Percentiles rank a stretch among this genome's conserved stretches.
Evolutionary conservation across 2,329 filamentous ascomycete genomes (phyloP).

Genomic region (Metarhizium album): DNA sequence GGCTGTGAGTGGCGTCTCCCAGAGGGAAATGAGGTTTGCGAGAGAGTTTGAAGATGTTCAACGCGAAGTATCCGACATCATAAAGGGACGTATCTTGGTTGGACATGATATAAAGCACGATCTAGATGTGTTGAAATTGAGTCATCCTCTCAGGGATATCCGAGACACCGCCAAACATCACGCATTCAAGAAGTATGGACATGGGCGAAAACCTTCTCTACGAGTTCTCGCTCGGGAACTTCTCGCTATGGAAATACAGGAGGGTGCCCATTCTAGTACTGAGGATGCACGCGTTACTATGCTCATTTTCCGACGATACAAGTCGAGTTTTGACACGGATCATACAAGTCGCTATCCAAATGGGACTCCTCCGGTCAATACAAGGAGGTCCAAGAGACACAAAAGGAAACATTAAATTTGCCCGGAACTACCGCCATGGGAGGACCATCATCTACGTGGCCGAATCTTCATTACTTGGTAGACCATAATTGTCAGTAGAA

Average conservation of each 20-base stretch:
- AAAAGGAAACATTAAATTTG: conserved; percentile 1
- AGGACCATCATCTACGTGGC: neutral
- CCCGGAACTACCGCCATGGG: neutral
- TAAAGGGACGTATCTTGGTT: conserved; percentile 63
- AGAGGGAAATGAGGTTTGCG: conserved; percentile 59
- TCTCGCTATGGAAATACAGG: conserved; percentile 51
- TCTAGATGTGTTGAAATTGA: conserved; percentile 64
- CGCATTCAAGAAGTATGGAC: conserved; percentile 58
- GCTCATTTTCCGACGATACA: conserved; percentile 75
- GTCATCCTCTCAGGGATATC: conserved; percentile 66
- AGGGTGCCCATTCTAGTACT: conserved; percentile 53
- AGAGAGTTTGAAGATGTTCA: conserved; percentile 70
- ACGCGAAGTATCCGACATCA: conserved; percentile 53
- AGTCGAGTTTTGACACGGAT: conserved; percentile 75
- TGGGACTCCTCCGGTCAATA: conserved; percentile 9
- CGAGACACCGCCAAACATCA: conserved; percentile 75
- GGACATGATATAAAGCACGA: conserved; percentile 79
- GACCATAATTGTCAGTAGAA: neutral
- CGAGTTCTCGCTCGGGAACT: conserved; percentile 45
- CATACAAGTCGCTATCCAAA: conserved; percentile 55
- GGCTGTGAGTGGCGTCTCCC: conserved; percentile 68
- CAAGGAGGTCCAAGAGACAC: conserved; percentile 19
- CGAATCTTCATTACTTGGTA: neutral
- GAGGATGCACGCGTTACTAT: conserved; percentile 84
- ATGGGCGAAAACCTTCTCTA: conserved; percentile 60